Evolutionary conservation across 2,329 filamentous ascomycete genomes (phyloP), one percentile per base, ranked within the genome.

Genomic region (Nemania diffusa): DNA sequence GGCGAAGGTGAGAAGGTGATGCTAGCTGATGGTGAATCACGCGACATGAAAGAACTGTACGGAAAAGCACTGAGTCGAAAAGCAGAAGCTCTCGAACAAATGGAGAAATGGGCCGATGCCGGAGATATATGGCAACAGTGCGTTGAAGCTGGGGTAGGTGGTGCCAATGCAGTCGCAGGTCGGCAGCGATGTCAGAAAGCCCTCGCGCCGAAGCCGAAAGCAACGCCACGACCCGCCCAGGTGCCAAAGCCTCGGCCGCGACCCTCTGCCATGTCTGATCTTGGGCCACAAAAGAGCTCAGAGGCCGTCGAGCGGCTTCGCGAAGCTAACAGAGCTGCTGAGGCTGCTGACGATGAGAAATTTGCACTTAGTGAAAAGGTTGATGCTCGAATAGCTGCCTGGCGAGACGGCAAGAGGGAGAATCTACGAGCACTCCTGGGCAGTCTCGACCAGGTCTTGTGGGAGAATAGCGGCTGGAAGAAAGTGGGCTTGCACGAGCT

Each of bases 401-500:
- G 96, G 96, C 91, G 93, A 68, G 92, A 93, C 60, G 94, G 94
- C 2, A 98, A 98, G 81, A 86, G 93, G 63, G 95, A 97, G 71
- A 99, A 99, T 78, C 80, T 99, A 53, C 89, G 96, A 6, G 96
- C 95, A 0, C 82, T 99, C 57, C 81, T 99, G 42, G 92, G 91
- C 2, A 97, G 93, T 74, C 79, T 99, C 73, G 95, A 99, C 76
- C 87, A 85, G 44, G 94, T 99, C 29, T 85, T 99, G 29, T 99
- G 96, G 96, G 90, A 93, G 70, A 91, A 90, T 48, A 93, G 93
- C 69, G 94, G 93, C 3, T 99, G 96, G 96, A 97, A 97, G 84
- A 97, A 97, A 83, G 91, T 98, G 64, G 94, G 93, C 34, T 89
- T 99, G 88, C 91, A 94, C 71, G 96, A 99, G 82, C 80, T 99